phyloP scores from a whole-genome alignment of 495 filamentous ascomycete species.

The Xylaria curta region DNA sequence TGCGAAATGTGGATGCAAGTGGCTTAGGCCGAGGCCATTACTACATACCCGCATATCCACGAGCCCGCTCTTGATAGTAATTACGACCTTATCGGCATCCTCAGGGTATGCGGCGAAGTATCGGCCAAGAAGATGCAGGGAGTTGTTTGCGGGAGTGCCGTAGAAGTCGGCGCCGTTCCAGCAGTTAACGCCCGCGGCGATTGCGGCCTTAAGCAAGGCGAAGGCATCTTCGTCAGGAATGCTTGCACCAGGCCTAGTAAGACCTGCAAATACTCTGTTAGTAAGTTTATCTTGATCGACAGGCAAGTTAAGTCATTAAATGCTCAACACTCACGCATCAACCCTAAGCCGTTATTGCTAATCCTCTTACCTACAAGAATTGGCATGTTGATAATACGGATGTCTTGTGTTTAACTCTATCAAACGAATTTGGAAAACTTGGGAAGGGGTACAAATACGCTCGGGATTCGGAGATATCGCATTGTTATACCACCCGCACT shows the following conservation, averaged over 20 bases:
- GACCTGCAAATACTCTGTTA: constrained; percentile 47
- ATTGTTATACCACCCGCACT: background rate
- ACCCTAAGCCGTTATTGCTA: constrained; percentile 51
- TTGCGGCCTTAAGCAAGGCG: constrained; percentile 64
- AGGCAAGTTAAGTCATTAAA: background rate
- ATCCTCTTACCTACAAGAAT: constrained; percentile 41
- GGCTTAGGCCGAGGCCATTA: no score
- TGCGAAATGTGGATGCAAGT: no score
- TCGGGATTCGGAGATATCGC: background rate
- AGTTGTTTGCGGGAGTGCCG: constrained; percentile 42
- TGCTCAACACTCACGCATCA: constrained; percentile 45
- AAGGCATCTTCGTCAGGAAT: constrained; percentile 64
- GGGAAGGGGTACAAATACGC: background rate
- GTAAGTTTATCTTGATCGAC: no score
- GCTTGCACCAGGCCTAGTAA: constrained; percentile 66
- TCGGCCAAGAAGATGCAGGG: constrained; percentile 60
- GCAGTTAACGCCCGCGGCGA: constrained; percentile 64
- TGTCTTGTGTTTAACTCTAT: background rate
- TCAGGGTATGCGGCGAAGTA: constrained; percentile 69
- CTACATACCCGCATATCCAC: constrained; percentile 13
- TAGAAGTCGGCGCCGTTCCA: constrained; percentile 76
- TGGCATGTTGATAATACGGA: background rate
- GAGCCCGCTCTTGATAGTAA: constrained; percentile 65
- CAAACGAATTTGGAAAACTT: background rate
- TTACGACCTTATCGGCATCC: constrained; percentile 63